These are phyloP conservation scores for Chalara sp. DNA, from an alignment of 2,329 filamentous ascomycete species.

Conservation along the genomic window DNA sequence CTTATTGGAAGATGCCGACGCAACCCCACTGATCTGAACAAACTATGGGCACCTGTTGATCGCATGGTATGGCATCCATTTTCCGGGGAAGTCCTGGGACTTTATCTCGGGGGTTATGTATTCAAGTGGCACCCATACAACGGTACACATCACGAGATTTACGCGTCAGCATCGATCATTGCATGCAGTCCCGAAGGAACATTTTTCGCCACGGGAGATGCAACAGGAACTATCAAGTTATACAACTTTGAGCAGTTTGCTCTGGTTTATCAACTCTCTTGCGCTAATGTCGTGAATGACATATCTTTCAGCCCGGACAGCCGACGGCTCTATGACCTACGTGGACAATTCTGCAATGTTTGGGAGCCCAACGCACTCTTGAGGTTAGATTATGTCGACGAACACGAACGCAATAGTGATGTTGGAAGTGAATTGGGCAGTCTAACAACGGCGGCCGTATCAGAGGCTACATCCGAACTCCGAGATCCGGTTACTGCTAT, in stretches of 20 bases:
- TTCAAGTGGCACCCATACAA: slow-evolving; percentile 9
- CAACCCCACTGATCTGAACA: not conserved
- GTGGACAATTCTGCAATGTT: slow-evolving; percentile 14
- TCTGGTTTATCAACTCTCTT: slow-evolving; percentile 7
- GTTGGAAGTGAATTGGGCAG: slow-evolving; percentile 1
- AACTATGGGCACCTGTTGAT: slow-evolving; percentile 2
- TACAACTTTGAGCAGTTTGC: slow-evolving; percentile 9
- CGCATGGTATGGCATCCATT: slow-evolving; percentile 6
- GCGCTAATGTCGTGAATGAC: not conserved
- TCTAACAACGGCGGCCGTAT: not conserved
- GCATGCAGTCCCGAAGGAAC: slow-evolving; percentile 11
- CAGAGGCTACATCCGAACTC: slow-evolving; percentile 1
- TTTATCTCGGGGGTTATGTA: slow-evolving; percentile 5
- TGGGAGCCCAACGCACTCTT: slow-evolving; percentile 21
- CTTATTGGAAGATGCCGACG: slow-evolving; percentile 7
- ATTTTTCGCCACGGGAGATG: slow-evolving; percentile 13
- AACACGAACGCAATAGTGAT: not conserved
- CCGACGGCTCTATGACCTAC: slow-evolving; percentile 16
- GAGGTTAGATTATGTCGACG: not conserved
- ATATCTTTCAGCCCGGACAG: slow-evolving; percentile 19
- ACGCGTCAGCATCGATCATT: slow-evolving; percentile 2
- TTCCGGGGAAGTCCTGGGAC: slow-evolving; percentile 4
- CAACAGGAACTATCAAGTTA: slow-evolving; percentile 13
- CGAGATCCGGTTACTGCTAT: slow-evolving; percentile 4
- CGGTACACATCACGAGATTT: slow-evolving; percentile 1